Evolutionary conservation across 805 yeast genomes (phyloP), one percentile per base, ranked within the genome.

Genomic region (Jamesozyma lodderae): DNA sequence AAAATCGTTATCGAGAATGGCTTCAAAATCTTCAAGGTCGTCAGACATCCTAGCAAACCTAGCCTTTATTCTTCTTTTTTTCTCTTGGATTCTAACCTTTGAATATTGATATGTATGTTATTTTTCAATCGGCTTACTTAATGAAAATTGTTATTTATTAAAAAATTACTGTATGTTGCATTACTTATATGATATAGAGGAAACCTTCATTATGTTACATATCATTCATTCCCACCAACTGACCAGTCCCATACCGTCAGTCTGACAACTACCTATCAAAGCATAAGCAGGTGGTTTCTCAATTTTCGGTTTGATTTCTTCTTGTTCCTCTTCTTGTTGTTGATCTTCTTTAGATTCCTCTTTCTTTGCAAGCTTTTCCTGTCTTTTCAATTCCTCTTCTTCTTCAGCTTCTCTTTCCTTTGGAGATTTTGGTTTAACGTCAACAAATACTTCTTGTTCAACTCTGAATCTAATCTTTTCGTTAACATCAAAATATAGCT

Each of bases 241-340:
- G 29, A 85, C 79, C 49, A 94, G 77, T 4, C 98, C 98, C 94
- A 87, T 85, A 31, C 98, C 98, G 53, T 87, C 96, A 3, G 86
- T 77, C 58, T 87, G 96, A 59, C 96, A 87, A 46, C 95, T 82
- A 14, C 90, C 97, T 21, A 84, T 61, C 20, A 90, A 63, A 8
- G 86, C 84, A 63, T 86, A 88, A 13, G 96, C 86, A 9, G 96
- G 92, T 38, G 70, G 70, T 43, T 68, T 73, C 24, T 54, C 59
- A 2, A 47, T 51, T 6, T 52, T 57, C 3, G 18, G n/a, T 4
- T 20, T 31, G 14, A 37, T 31, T 18, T 44, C 49, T 18, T 58
- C 53, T 21, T 53, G 52, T 11, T 52, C 57, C 20, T 46, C 49
- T 16, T 49, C 46, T 15, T 50, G 50, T 27, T 48, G 49, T 20